Percentiles rank a stretch among this genome's conserved stretches.
Evolutionary conservation across 2,329 filamentous ascomycete species (phyloP).

Genomic region (Sclerotinia spermophila): DNA sequence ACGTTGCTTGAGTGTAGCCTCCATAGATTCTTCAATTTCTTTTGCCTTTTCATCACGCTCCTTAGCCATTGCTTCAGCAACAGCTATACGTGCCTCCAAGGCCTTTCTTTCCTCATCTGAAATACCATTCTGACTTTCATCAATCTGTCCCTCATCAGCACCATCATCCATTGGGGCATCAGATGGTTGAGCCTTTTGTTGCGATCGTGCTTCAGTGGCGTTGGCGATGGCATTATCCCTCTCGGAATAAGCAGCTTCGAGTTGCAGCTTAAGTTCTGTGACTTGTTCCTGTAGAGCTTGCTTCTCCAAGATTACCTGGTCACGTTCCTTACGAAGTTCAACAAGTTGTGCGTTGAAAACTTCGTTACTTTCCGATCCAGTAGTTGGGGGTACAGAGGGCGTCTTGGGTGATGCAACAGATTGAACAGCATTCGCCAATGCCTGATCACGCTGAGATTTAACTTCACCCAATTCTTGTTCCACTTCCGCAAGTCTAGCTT

Average conservation of each 20-base stretch:
- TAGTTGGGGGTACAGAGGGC: constrained; percentile 41
- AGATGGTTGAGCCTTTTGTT: constrained; percentile 32
- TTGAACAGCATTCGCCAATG: constrained; percentile 33
- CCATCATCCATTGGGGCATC: constrained; percentile 44
- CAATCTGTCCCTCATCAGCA: constrained; percentile 55
- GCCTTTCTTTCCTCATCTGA: constrained; percentile 57
- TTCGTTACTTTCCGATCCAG: constrained; percentile 50
- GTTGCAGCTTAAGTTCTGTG: constrained; percentile 50
- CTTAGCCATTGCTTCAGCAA: constrained; percentile 57
- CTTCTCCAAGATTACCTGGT: constrained; percentile 64
- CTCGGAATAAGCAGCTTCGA: constrained; percentile 60
- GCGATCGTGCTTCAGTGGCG: constrained; percentile 44
- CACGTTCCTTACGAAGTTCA: constrained; percentile 57
- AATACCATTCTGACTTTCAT: constrained; percentile 40
- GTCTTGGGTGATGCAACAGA: constrained; percentile 28
- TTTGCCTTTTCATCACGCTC: constrained; percentile 60
- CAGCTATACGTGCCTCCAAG: constrained; percentile 59
- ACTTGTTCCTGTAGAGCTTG: constrained; percentile 63
- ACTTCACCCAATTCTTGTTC: constrained; percentile 43
- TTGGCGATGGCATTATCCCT: constrained; percentile 49
- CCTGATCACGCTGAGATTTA: constrained; percentile 45
- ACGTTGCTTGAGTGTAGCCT: constrained; percentile 58
- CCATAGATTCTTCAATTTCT: constrained; percentile 57
- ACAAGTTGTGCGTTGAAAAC: constrained; percentile 50
- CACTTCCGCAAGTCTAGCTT: constrained; percentile 38